Evolutionary conservation across 306 rosid genomes (phyloP).

Genomic region (cucumber (Cucumis sativus)): DNA sequence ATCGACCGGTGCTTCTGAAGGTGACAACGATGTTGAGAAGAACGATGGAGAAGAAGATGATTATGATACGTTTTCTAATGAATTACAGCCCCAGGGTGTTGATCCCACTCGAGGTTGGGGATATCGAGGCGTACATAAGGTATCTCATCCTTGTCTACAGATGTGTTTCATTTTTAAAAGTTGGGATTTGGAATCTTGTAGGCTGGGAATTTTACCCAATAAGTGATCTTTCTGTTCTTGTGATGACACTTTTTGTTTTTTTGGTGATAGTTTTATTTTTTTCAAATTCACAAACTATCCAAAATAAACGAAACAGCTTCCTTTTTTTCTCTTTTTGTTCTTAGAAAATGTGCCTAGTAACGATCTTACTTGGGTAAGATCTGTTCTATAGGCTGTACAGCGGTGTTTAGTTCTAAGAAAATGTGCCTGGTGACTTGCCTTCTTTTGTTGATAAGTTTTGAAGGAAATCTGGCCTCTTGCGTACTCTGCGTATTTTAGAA

Average conservation of each 20-base stretch:
- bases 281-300: neutral
- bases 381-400: too few species aligned
- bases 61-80: conserved; percentile 36
- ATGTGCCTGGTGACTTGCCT: neutral
- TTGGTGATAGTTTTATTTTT: neutral
- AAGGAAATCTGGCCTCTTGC: neutral
- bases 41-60: conserved; percentile 26
- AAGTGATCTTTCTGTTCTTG: neutral
- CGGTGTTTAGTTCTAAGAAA: neutral
- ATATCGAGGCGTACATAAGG: conserved; percentile 96
- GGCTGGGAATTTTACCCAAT: neutral
- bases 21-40: conserved; percentile 15
- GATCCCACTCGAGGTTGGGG: conserved; percentile 87
- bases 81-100: conserved; percentile 57
- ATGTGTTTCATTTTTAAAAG: neutral
- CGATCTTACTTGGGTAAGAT: too few species aligned
- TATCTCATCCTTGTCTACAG: conserved; percentile 14
- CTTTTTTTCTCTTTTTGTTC: neutral
- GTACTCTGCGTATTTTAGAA: neutral
- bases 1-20: conserved; percentile 25
- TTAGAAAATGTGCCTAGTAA: neutral
- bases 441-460: neutral
- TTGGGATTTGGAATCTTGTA: neutral
- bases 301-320: neutral
- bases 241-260: neutral